Evolutionary conservation across 202 grass and related monocot genomes (phyloP), one percentile per base, ranked within the genome.

Genomic region (Tripidium arundinaceum): DNA sequence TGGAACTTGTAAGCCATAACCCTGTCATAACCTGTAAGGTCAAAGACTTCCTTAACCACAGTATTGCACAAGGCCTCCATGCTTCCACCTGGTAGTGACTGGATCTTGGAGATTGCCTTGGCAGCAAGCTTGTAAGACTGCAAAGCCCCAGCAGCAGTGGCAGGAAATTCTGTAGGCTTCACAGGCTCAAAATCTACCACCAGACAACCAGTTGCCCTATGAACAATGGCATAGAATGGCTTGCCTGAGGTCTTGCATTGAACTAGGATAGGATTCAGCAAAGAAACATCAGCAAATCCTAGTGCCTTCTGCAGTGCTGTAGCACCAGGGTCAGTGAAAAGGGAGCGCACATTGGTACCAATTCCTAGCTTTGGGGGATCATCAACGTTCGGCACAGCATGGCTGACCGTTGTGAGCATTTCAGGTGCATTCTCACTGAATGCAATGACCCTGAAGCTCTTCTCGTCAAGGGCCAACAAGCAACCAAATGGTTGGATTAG

Each of bases 1-100:
- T 98, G 95, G 65, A 98, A 98, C 84, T 83, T 94, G 52, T 98
- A 98, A 85, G 90, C 86, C 95, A 98, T 98, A 26, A 98, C 95
- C 61, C 95, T 88, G 41, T 98, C 90, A 26, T 98, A 98, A 62
- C 95, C 95, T 2, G 95, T 98, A 68, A 98, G 95, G 13, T 98
- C 95, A 24, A 98, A 98, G 50, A 98, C 72, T 65, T 98, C 92
- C 76, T 93, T 89, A 27, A 89, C 86, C 11, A 94, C 92, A 0
- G 92, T 90, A 39, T 91, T 87, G 76, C 95, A 98, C 18, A 98
- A 87, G 19, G 42, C 68, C 26, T 80, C 65, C 67, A 98, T 94
- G 82, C 84, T 93, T 38, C 95, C 88, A 64, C 95, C 92, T 34
- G 90, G 92, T 52, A 98, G 64, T 34, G 90, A 91, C 74, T 98